Conservation (phyloP, 768 basidiomycete genomes). For the Hygrocybe punicea region DNA sequence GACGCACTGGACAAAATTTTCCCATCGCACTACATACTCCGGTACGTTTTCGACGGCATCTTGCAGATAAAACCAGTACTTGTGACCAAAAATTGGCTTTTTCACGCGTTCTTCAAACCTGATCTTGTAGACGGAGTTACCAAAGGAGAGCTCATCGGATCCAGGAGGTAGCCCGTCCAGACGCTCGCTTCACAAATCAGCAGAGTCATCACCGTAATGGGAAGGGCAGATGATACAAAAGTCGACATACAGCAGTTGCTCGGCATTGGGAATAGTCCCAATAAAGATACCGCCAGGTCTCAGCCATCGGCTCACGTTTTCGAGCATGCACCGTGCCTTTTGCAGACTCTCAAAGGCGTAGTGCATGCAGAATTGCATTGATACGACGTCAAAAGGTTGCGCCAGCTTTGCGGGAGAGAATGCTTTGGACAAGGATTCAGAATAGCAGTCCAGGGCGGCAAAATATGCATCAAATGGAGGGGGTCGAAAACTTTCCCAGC, state of each 20-base stretch:
- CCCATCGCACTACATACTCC: constrained; percentile 96
- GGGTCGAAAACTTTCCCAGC: constrained; percentile 53
- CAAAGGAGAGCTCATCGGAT: constrained; percentile 71
- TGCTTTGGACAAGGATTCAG: constrained; percentile 63
- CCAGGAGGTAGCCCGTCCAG: constrained; percentile 69
- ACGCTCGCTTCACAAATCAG: constrained; percentile 48
- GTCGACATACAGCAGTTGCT: constrained; percentile 62
- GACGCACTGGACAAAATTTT: constrained; percentile 78
- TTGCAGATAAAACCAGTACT: constrained; percentile 88
- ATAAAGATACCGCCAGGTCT: constrained; percentile 87
- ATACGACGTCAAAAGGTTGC: constrained; percentile 86
- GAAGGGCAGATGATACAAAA: constrained; percentile 6
- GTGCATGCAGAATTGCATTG: constrained; percentile 99
- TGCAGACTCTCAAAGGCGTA: constrained; percentile 93
- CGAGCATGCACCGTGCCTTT: constrained; percentile 88
- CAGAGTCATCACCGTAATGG: constrained; percentile 1
- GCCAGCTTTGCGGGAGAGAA: constrained; percentile 59
- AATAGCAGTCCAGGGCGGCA: constrained; percentile 85
- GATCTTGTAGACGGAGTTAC: constrained; percentile 88
- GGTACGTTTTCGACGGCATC: constrained; percentile 98
- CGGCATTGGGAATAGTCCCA: constrained; percentile 93
- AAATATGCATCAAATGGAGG: constrained; percentile 76
- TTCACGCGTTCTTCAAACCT: constrained; percentile 71
- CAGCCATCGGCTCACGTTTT: constrained; percentile 80
- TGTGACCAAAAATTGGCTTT: constrained; percentile 76